phyloP scores from a whole-genome alignment of 306 rosid genomes.

The Acacia confusa region DNA sequence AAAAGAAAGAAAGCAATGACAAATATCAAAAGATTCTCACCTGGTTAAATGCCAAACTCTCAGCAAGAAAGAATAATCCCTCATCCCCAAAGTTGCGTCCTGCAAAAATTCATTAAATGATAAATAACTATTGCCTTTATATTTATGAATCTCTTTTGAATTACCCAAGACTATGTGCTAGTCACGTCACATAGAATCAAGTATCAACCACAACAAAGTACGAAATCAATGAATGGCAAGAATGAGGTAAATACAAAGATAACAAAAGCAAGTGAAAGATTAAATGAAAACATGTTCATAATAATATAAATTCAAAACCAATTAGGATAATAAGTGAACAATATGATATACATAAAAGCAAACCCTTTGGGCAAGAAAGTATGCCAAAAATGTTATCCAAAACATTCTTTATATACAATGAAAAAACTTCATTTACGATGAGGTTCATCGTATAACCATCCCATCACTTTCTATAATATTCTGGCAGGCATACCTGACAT shows the following conservation, averaged over 20 bases:
- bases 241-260: neutral
- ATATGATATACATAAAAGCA: conserved; percentile 1
- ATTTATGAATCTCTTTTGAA: conserved; percentile 16
- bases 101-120: conserved; percentile 42
- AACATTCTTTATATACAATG: neutral
- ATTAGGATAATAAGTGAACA: neutral
- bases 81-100: conserved; percentile 98
- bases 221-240: conserved; percentile 1
- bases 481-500: conserved; percentile 79
- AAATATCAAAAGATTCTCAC: conserved; percentile 38
- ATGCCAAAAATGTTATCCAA: neutral
- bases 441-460: conserved; percentile 30
- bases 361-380: conserved; percentile 1
- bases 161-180: neutral
- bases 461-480: neutral
- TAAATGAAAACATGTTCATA: neutral
- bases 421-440: conserved; percentile 10
- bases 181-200: conserved; percentile 20
- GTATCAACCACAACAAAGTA: conserved; percentile 23
- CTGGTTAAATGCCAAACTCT: conserved; percentile 90
- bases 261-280: neutral
- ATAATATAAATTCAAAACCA: neutral
- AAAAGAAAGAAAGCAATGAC: conserved; percentile 1
- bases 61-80: conserved; percentile 86
- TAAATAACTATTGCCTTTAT: conserved; percentile 18